These are phyloP conservation scores for Trichophaea hybrida DNA, from an alignment of 2,329 filamentous ascomycete species.

Conservation along the genomic window DNA sequence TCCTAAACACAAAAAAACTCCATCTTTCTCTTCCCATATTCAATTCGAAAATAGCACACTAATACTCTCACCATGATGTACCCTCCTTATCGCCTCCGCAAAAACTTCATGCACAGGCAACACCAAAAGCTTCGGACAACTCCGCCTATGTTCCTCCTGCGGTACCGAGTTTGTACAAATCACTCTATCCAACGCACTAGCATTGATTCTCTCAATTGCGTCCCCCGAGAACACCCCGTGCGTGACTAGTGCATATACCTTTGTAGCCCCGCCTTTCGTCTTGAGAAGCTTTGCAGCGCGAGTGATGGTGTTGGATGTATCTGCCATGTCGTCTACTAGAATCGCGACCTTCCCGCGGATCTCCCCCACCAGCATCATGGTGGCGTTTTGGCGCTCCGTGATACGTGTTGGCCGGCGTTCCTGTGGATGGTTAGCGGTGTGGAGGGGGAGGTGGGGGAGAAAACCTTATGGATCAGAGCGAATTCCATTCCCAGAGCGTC, in stretches of 20 bases:
- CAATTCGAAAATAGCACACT: constrained; percentile 62
- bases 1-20: too few species aligned
- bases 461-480: constrained; percentile 93
- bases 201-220: constrained; percentile 85
- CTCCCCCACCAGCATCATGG: constrained; percentile 89
- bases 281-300: constrained; percentile 92
- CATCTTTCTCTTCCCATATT: constrained; percentile 10
- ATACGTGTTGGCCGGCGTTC: constrained; percentile 54
- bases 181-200: constrained; percentile 81
- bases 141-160: constrained; percentile 61
- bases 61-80: constrained; percentile 96
- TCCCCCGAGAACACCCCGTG: constrained; percentile 93
- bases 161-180: constrained; percentile 92
- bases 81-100: constrained; percentile 59
- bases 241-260: constrained; percentile 81
- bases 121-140: constrained; percentile 80
- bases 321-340: constrained; percentile 82
- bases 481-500: constrained; percentile 89
- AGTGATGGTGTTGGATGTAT: constrained; percentile 95
- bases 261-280: constrained; percentile 65
- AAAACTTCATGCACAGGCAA: constrained; percentile 56
- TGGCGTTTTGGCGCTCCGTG: constrained; percentile 45
- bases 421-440: constrained; percentile 9
- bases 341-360: constrained; percentile 71
- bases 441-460: constrained; percentile 22